Evolutionary conservation across 306 rosid species (phyloP).

Genomic region (Acmispon strigosus): DNA sequence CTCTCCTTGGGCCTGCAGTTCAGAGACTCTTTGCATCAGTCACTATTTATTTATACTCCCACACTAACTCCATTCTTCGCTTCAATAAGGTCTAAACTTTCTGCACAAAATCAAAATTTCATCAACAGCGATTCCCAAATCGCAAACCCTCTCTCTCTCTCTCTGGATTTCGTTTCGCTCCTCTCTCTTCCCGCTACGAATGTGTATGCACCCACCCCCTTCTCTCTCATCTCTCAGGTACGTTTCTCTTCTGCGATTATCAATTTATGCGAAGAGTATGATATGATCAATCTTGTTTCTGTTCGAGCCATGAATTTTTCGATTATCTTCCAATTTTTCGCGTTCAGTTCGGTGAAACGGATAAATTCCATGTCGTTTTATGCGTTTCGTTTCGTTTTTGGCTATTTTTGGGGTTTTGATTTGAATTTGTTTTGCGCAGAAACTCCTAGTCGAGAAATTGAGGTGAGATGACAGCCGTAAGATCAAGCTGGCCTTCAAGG

Average conservation of each 20-base stretch:
- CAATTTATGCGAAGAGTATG: background rate
- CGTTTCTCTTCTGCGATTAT: background rate
- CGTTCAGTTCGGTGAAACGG: background rate
- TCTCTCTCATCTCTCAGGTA: constrained; percentile 58
- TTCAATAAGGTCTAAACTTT: constrained; percentile 20
- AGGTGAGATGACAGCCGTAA: constrained; percentile 64
- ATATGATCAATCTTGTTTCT: constrained; percentile 11
- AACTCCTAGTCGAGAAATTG: constrained; percentile 55
- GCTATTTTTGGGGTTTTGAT: background rate
- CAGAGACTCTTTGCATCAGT: constrained; percentile 7
- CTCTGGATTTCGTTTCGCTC: background rate
- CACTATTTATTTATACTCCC: constrained; percentile 4
- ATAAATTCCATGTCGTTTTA: constrained; percentile 12
- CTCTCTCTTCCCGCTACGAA: constrained; percentile 32
- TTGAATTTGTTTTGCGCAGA: constrained; percentile 21
- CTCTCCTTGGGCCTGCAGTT: background rate
- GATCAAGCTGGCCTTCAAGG: constrained; percentile 88
- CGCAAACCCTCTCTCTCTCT: constrained; percentile 21
- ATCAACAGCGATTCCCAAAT: constrained; percentile 30
- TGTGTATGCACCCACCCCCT: constrained; percentile 40
- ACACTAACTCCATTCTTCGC: background rate
- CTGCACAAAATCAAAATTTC: background rate
- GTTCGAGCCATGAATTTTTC: background rate
- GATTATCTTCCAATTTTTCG: background rate
- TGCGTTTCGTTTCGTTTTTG: background rate